Conservation (phyloP, 1,284 basidiomycete species). For the Baeospora myosura region DNA sequence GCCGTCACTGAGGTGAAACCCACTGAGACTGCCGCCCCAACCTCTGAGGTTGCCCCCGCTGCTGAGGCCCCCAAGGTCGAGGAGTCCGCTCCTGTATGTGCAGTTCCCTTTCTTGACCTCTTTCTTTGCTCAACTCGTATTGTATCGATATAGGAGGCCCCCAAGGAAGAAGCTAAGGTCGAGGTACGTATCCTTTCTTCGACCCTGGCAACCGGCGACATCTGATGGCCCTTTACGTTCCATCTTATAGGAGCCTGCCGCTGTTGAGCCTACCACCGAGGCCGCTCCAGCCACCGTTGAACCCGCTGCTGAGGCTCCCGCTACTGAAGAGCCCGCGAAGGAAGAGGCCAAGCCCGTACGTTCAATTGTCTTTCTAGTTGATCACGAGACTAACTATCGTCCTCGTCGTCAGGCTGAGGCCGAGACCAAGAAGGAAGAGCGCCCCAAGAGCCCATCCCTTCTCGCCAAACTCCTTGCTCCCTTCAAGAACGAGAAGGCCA, state of each 20-base stretch:
- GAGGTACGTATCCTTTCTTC: conserved; percentile 27
- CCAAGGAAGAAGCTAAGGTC: conserved; percentile 36
- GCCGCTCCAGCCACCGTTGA: conserved; percentile 25
- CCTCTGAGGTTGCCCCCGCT: conserved; percentile 28
- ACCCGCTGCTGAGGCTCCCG: conserved; percentile 30
- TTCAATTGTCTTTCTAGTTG: conserved; percentile 13
- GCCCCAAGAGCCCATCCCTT: conserved; percentile 70
- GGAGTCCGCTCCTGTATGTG: conserved; percentile 31
- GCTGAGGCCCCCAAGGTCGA: conserved; percentile 34
- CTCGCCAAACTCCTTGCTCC: conserved; percentile 66
- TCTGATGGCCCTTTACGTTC: background rate
- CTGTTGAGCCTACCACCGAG: conserved; percentile 22
- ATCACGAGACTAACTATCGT: conserved; percentile 4
- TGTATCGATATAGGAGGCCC: conserved; percentile 32
- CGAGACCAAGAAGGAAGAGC: conserved; percentile 62
- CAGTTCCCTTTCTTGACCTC: conserved; percentile 11
- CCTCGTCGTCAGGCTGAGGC: conserved; percentile 26
- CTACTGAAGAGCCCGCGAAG: conserved; percentile 33
- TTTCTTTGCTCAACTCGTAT: conserved; percentile 8
- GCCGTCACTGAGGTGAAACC: conserved; percentile 49
- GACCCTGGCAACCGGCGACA: conserved; percentile 11
- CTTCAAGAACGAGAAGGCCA: conserved; percentile 61
- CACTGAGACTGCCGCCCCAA: conserved; percentile 31
- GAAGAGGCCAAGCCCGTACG: conserved; percentile 60
- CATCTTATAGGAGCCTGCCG: conserved; percentile 22